Evolutionary conservation across 2,329 filamentous ascomycete species (phyloP).

Genomic region (Sporothrix pseudoabietina): DNA sequence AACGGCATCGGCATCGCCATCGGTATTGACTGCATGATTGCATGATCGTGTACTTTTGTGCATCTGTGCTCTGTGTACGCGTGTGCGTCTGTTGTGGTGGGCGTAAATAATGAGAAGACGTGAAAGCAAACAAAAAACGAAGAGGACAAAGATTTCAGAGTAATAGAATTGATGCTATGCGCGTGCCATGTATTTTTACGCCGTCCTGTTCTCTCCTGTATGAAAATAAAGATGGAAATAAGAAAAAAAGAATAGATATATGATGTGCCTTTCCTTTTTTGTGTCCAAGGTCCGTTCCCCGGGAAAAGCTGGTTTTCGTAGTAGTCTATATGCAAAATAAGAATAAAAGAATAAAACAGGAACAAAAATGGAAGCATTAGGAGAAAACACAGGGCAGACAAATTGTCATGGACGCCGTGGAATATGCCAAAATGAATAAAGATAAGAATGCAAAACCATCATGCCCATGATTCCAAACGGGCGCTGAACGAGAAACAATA

Average conservation of each 20-base stretch:
- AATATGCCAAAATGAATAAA: not conserved
- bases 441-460: not conserved
- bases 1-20: not conserved
- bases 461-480: not conserved
- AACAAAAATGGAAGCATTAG: not conserved
- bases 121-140: not conserved
- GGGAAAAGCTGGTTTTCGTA: slow-evolving; percentile 8
- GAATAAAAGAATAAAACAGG: not conserved
- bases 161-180: not conserved
- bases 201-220: slow-evolving; percentile 1
- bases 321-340: slow-evolving; percentile 9
- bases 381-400: slow-evolving; percentile 11
- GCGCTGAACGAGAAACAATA: not conserved
- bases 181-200: not conserved
- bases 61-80: not conserved
- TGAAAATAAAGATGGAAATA: not conserved
- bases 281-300: not conserved
- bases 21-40: not conserved
- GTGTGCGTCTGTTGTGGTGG: not conserved
- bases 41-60: not conserved
- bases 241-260: not conserved
- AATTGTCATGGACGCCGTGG: slow-evolving; percentile 16
- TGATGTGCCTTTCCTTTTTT: not conserved
- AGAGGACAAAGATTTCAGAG: not conserved
- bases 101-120: not conserved